A percentile compares a stretch with the other conserved stretches of the same genome.
phyloP scores from a whole-genome alignment of 768 basidiomycete species.

The Hysterangium stoloniferum region DNA sequence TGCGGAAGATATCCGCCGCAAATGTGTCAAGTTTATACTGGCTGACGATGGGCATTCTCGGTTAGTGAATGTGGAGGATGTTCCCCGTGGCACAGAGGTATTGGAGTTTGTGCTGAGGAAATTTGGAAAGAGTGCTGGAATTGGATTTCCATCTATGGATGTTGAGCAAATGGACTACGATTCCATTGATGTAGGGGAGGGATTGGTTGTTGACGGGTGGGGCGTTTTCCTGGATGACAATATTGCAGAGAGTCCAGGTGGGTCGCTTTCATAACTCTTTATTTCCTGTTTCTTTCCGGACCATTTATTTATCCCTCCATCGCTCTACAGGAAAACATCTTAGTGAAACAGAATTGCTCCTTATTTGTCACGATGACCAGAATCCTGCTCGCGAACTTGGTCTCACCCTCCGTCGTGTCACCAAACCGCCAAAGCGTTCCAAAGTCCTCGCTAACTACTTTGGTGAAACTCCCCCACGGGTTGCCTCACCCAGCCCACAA shows the following conservation, averaged over 20 bases:
- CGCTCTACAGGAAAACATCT: slow-evolving; percentile 55
- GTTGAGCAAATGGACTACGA: slow-evolving; percentile 27
- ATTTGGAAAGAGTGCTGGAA: slow-evolving; percentile 57
- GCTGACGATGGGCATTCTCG: slow-evolving; percentile 70
- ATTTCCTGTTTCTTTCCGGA: background rate
- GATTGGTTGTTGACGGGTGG: slow-evolving; percentile 84
- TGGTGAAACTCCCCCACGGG: slow-evolving; percentile 34
- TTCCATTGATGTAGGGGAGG: slow-evolving; percentile 61
- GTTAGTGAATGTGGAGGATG: slow-evolving; percentile 76
- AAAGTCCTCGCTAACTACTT: slow-evolving; percentile 40
- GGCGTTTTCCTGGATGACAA: slow-evolving; percentile 67
- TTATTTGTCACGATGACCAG: slow-evolving; percentile 75
- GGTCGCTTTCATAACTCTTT: slow-evolving; percentile 26
- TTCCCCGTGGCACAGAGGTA: slow-evolving; percentile 75
- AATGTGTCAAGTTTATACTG: slow-evolving; percentile 81
- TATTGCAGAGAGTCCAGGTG: slow-evolving; percentile 43
- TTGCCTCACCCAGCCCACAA: slow-evolving; percentile 27
- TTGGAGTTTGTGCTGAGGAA: slow-evolving; percentile 87
- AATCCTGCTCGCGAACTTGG: slow-evolving; percentile 76
- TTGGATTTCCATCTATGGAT: slow-evolving; percentile 2
- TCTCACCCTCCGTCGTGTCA: slow-evolving; percentile 58
- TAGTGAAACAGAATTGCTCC: slow-evolving; percentile 71
- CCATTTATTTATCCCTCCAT: slow-evolving; percentile 11
- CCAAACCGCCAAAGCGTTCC: slow-evolving; percentile 32
- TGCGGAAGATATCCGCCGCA: slow-evolving; percentile 72